Conservation (phyloP, 2,329 filamentous ascomycete species). For the Penicillium brasilianum region DNA sequence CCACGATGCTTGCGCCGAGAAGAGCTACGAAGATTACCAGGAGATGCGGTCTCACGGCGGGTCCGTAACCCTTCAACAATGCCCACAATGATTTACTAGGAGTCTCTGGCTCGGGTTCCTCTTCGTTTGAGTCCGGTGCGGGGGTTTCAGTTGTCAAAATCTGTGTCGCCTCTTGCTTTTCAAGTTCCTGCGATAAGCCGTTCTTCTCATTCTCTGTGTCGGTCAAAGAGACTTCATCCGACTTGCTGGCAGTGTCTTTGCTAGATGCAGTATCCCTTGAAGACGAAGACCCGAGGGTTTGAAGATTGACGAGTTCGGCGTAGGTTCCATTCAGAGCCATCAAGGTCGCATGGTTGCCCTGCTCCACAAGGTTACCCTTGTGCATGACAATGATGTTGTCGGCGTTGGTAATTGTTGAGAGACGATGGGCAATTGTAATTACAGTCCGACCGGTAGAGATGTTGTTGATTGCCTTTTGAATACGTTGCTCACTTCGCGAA, state of each 20-base stretch:
- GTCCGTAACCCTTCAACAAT: constrained; percentile 35
- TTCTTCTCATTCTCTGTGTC: constrained; percentile 32
- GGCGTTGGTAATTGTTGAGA: constrained; percentile 61
- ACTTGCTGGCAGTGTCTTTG: constrained; percentile 44
- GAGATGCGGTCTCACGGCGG: constrained; percentile 45
- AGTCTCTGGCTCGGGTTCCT: constrained; percentile 35
- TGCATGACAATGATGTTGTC: constrained; percentile 62
- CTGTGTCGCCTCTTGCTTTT: constrained; percentile 21
- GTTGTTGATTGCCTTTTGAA: constrained; percentile 58
- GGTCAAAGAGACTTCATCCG: constrained; percentile 33
- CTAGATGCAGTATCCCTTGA: constrained; percentile 56
- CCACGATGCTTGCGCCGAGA: constrained; percentile 58
- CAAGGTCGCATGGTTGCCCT: constrained; percentile 58
- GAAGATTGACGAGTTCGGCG: constrained; percentile 31
- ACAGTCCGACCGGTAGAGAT: constrained; percentile 68
- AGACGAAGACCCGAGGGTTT: constrained; percentile 58
- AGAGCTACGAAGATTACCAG: constrained; percentile 56
- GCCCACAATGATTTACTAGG: constrained; percentile 36
- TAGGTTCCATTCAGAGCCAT: constrained; percentile 51
- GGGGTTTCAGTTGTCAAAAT: constrained; percentile 25
- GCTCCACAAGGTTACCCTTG: constrained; percentile 58
- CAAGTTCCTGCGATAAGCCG: constrained; percentile 12
- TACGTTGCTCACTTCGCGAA: constrained; percentile 57
- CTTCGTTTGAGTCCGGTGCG: constrained; percentile 26
- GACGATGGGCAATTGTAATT: constrained; percentile 70